Conservation (phyloP, 345 rosid species). For the Euphorbia pulcherrima region DNA sequence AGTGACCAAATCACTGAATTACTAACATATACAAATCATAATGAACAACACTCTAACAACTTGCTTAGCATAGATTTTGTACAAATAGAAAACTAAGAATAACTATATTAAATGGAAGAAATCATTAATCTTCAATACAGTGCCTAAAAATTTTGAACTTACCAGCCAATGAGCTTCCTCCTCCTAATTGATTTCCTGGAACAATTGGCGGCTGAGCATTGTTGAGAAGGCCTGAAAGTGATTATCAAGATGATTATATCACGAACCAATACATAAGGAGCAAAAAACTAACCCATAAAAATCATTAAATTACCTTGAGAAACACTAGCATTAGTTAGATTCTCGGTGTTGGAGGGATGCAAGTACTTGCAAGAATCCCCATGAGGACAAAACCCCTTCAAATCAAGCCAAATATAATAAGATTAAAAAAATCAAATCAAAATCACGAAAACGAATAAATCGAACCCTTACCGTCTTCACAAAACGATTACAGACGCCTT, state of each 20-base stretch:
- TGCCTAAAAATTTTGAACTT: not conserved
- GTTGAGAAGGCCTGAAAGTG: conserved; percentile 17
- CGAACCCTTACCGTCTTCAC: conserved; percentile 37
- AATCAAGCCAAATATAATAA: not conserved
- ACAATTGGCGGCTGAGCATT: conserved; percentile 12
- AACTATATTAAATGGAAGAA: not conserved
- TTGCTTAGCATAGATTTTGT: not conserved
- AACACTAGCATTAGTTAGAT: conserved; percentile 10
- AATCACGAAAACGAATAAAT: not conserved
- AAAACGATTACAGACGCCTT: conserved; percentile 68
- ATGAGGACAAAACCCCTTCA: conserved; percentile 72
- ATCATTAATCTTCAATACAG: not conserved
- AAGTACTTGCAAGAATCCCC: conserved; percentile 80
- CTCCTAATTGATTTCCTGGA: conserved; percentile 23
- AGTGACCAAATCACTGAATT: not conserved
- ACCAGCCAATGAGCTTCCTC: conserved; percentile 33
- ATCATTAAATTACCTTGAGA: conserved; percentile 11
- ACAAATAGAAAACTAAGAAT: not conserved
- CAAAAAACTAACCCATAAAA: not conserved
- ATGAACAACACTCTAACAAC: not conserved
- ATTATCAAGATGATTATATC: not conserved
- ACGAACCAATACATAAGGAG: not conserved
- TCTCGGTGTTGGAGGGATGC: conserved; percentile 41
- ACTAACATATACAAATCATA: not conserved
- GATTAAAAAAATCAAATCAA: conserved; percentile 5